Evolutionary conservation across 2,329 filamentous ascomycete species (phyloP), one percentile per base, ranked within the genome.

Genomic region (Xylaria polymorpha): DNA sequence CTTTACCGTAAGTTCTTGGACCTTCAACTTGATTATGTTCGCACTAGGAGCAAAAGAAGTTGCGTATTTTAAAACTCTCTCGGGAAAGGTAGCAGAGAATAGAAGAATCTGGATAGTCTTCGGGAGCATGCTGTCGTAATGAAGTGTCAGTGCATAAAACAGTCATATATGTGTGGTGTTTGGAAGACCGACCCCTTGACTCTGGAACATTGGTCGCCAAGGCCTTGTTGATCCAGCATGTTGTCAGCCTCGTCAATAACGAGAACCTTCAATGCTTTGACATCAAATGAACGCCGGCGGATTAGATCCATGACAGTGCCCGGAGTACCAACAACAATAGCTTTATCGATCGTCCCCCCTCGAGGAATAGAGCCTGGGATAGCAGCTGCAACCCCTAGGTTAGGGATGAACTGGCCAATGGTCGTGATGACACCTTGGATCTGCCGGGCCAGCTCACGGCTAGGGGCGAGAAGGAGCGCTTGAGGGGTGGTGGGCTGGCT

Each of bases 201-300:
- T 74, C 94, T 90, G 75, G 94, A 88, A 81, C 95, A 98, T 82
- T 99, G 96, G 68, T 98, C 96, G 61, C 96, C 96, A 64, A 99
- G 86, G 61, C 96, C 95, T 82, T 97, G 94, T 81, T 95, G 92
- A 78, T 98, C 96, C 69, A 99, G 85, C 96, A 99, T 99, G 83
- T 98, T 98, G 83, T 99, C 96, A 66, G 96, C 96, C 83, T 99
- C 96, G 77, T 99, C 96, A 62, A 99, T 87, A 65, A 98, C 95
- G 70, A 99, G 87, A 9, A 97, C 88, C 80, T 90, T 93, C 74
- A 99, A 85, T 67, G 90, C 83, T 20, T 86, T 88, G 0, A 89
- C 81, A 74, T 97, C 89, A 72, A 99, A 87, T 77, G 92, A 87
- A 73, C 90, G 87, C 75, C 91, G 90, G 77, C 91, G 91, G 76